These are phyloP conservation scores for Penstemon davidsonii DNA, from an alignment of 257 asterid species.

Conservation along the genomic window DNA sequence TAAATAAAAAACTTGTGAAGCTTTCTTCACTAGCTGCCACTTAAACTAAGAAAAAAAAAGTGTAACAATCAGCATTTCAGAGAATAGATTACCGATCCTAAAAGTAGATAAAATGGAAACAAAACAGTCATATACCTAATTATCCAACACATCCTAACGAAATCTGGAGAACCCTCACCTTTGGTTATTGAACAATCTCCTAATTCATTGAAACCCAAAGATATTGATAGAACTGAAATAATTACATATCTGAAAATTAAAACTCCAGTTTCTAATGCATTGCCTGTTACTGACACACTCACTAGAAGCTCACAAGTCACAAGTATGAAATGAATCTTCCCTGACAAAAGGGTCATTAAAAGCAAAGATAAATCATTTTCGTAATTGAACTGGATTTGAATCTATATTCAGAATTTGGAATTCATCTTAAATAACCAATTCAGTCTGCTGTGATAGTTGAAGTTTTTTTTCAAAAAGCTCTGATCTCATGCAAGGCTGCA, in stretches of 20 bases:
- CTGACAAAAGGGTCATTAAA: not conserved
- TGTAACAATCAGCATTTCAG: slow-evolving; percentile 33
- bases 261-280: not conserved
- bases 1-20: slow-evolving; percentile 72
- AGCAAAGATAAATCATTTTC: not conserved
- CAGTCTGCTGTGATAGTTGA: not conserved
- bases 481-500: too few species aligned
- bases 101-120: slow-evolving; percentile 17
- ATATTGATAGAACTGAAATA: not conserved
- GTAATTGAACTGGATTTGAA: not conserved
- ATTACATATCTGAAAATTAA: not conserved
- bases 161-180: not conserved
- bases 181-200: not conserved
- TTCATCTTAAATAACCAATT: slow-evolving; percentile 5
- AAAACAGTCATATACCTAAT: not conserved
- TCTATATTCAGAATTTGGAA: not conserved
- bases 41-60: slow-evolving; percentile 55
- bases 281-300: not conserved
- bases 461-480: too few species aligned
- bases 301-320: not conserved
- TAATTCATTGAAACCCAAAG: not conserved
- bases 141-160: not conserved
- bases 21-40: slow-evolving; percentile 91
- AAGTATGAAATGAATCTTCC: not conserved
- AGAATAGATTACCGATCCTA: slow-evolving; percentile 7